phyloP scores from a whole-genome alignment of 139 green algal species.

The Chlorella sp. region DNA sequence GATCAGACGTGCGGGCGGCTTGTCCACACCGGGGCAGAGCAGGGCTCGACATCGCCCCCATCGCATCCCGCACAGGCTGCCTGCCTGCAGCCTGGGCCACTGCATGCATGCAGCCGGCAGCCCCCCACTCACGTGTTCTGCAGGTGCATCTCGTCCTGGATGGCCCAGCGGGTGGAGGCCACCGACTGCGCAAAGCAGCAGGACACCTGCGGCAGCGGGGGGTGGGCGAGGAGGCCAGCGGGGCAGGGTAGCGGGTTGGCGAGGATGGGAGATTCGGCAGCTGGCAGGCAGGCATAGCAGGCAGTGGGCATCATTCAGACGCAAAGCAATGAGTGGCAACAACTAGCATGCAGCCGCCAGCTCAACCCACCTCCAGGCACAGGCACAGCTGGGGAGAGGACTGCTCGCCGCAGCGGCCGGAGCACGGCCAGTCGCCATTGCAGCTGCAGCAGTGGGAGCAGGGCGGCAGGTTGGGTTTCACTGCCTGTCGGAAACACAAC shows the following conservation, averaged over 20 bases:
- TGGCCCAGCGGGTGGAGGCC: constrained; percentile 77
- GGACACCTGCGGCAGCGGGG: constrained; percentile 14
- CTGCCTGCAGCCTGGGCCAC: too few relatives aligned
- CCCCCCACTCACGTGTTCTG: constrained; percentile 51
- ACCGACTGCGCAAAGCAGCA: constrained; percentile 53
- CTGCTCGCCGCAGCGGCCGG: constrained; percentile 65
- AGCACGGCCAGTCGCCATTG: constrained; percentile 81
- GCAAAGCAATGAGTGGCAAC: background rate
- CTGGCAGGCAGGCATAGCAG: too few relatives aligned
- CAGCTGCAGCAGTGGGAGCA: constrained; percentile 60
- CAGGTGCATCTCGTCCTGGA: constrained; percentile 86
- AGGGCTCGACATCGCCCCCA: too few relatives aligned
- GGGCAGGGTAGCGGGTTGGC: too few relatives aligned
- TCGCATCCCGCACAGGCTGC: too few relatives aligned
- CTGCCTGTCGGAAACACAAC: too few relatives aligned
- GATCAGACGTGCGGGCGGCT: too few relatives aligned
- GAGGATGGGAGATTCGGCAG: background rate
- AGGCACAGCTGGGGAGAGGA: constrained; percentile 78
- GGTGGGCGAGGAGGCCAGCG: too few relatives aligned
- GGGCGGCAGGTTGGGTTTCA: background rate
- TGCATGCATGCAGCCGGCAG: too few relatives aligned
- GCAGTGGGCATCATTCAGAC: too few relatives aligned
- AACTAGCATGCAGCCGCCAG: background rate
- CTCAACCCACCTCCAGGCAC: constrained; percentile 68
- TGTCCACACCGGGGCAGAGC: too few relatives aligned